These are phyloP conservation scores for Suillus fuscotomentosus DNA, from an alignment of 768 basidiomycete species.

Conservation along the genomic window DNA sequence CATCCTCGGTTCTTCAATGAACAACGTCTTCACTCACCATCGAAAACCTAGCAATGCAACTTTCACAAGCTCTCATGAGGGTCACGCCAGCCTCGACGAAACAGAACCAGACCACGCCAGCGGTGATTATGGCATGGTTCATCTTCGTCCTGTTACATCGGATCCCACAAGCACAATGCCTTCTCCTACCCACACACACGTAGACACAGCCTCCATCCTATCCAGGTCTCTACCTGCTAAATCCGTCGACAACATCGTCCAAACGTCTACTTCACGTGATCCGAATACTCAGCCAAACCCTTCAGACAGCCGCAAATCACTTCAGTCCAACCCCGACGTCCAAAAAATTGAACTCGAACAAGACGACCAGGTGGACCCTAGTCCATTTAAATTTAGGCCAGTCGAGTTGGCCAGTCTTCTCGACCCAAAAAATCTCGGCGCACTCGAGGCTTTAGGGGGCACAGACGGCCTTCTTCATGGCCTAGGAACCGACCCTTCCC, in stretches of 20 bases:
- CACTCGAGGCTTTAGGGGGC: slow-evolving; percentile 72
- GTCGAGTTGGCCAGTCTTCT: slow-evolving; percentile 79
- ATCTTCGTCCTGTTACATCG: slow-evolving; percentile 35
- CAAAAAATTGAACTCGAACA: slow-evolving; percentile 29
- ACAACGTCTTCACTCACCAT: slow-evolving; percentile 36
- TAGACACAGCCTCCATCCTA: slow-evolving; percentile 35
- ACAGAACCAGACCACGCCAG: slow-evolving; percentile 49
- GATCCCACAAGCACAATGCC: slow-evolving; percentile 33
- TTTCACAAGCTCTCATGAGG: slow-evolving; percentile 42
- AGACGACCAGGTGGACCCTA: slow-evolving; percentile 50
- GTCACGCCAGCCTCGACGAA: slow-evolving; percentile 36
- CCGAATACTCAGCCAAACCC: not conserved
- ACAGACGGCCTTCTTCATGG: slow-evolving; percentile 61
- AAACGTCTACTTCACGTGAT: slow-evolving; percentile 8
- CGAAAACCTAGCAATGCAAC: slow-evolving; percentile 63
- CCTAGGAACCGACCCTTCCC: slow-evolving; percentile 63
- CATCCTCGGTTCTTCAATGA: slow-evolving; percentile 43
- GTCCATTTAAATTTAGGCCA: slow-evolving; percentile 75
- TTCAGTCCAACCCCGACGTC: slow-evolving; percentile 19
- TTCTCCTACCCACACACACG: slow-evolving; percentile 37
- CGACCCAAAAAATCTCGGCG: slow-evolving; percentile 80
- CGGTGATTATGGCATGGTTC: slow-evolving; percentile 23
- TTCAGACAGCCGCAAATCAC: slow-evolving; percentile 18
- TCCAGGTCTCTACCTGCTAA: slow-evolving; percentile 21
- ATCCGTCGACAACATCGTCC: slow-evolving; percentile 8